These are phyloP conservation scores for Adenanthera pavonina DNA, from an alignment of 306 rosid species.

Conservation along the genomic window DNA sequence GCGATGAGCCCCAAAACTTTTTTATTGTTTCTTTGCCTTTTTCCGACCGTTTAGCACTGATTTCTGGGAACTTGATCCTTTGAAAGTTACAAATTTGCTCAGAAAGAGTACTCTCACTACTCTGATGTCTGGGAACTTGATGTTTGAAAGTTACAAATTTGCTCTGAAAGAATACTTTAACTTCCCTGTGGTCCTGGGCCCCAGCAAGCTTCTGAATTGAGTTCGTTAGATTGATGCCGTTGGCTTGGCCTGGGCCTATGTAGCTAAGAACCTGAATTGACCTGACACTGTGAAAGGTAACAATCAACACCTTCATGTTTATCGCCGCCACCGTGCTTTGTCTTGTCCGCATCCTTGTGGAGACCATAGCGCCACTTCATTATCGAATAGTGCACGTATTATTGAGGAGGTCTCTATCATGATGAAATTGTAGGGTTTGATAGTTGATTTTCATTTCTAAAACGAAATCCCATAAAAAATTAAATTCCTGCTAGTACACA, in stretches of 20 bases:
- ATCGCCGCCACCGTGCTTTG: conserved; percentile 30
- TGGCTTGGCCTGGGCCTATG: not conserved
- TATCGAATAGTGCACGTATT: not conserved
- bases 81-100: not conserved
- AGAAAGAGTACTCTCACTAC: too few species aligned
- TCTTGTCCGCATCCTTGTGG: conserved; percentile 4
- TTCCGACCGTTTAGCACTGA: not conserved
- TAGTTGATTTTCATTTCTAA: not conserved
- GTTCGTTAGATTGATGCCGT: too few species aligned
- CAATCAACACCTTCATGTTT: conserved; percentile 8
- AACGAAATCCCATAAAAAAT: not conserved
- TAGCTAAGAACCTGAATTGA: conserved; percentile 9
- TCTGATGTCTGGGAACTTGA: not conserved
- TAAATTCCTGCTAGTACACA: conserved; percentile 2
- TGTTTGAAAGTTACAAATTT: not conserved
- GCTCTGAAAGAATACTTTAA: conserved; percentile 7
- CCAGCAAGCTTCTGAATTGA: conserved; percentile 6
- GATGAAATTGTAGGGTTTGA: not conserved
- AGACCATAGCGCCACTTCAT: not conserved
- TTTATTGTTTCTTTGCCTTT: not conserved
- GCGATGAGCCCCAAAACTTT: not conserved
- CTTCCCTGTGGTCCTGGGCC: not conserved
- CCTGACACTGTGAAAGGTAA: conserved; percentile 11
- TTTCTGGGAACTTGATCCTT: not conserved
- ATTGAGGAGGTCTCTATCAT: not conserved